These are phyloP conservation scores for Catunica adiposa DNA, from an alignment of 2,329 filamentous ascomycete species.

Conservation along the genomic window DNA sequence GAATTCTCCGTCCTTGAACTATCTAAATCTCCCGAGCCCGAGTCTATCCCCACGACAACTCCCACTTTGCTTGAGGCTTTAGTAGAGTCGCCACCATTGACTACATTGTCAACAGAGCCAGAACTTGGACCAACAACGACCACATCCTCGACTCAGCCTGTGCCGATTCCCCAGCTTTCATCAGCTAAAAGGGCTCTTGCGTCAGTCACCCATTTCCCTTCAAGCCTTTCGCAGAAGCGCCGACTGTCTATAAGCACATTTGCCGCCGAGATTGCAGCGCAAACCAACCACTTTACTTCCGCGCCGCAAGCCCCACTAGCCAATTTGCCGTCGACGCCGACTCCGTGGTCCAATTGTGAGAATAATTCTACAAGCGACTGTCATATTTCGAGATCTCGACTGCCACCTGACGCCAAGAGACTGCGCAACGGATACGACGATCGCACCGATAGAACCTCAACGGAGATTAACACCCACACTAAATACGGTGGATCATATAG, in stretches of 20 bases:
- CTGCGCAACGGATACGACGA: neutral
- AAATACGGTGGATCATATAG: too few relatives aligned
- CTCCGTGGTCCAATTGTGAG: conserved; percentile 1
- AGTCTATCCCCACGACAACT: neutral
- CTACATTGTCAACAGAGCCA: too few relatives aligned
- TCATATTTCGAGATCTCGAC: neutral
- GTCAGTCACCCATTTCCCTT: conserved; percentile 22
- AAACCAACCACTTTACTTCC: conserved; percentile 45
- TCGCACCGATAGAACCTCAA: neutral
- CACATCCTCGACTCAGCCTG: too few relatives aligned
- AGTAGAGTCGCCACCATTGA: too few relatives aligned
- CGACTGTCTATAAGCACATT: conserved; percentile 20
- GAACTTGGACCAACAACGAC: too few relatives aligned
- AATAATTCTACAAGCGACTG: neutral
- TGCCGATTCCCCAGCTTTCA: neutral
- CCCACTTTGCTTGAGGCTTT: neutral
- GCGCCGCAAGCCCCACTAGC: conserved; percentile 41
- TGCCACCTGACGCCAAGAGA: neutral
- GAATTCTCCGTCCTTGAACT: neutral
- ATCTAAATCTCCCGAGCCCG: neutral
- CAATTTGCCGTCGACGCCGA: conserved; percentile 42
- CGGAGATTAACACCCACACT: neutral
- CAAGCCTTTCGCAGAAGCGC: conserved; percentile 20
- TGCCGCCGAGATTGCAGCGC: conserved; percentile 37
- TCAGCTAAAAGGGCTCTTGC: neutral